Conservation (phyloP, 331 rosid genomes). For the Telfairia occidentalis region DNA sequence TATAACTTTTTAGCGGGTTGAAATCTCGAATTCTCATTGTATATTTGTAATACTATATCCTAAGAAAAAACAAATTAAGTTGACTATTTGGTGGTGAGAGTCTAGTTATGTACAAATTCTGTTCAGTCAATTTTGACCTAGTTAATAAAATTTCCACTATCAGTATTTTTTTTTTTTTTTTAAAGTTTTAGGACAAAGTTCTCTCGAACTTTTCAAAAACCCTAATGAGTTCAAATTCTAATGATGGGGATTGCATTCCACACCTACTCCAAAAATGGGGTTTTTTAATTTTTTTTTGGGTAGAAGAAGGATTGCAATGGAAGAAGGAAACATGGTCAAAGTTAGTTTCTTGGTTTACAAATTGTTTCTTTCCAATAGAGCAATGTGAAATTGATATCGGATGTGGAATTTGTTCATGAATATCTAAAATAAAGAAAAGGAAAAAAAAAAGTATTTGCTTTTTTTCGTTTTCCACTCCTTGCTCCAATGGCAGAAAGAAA, state of each 20-base stretch:
- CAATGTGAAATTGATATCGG: not conserved
- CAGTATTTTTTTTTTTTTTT: too few relatives aligned
- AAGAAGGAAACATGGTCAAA: not conserved
- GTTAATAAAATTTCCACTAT: too few relatives aligned
- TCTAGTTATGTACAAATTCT: too few relatives aligned
- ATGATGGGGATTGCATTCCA: not conserved
- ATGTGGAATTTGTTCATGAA: not conserved
- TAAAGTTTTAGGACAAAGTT: too few relatives aligned
- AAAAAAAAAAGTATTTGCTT: not conserved
- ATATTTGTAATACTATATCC: too few relatives aligned
- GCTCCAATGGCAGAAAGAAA: slow-evolving; percentile 4
- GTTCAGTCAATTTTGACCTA: too few relatives aligned
- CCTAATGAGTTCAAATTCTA: not conserved
- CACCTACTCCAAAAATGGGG: not conserved
- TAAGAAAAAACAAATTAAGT: too few relatives aligned
- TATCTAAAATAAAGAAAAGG: not conserved
- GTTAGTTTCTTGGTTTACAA: not conserved
- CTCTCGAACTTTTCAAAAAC: not conserved
- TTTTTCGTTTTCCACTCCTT: not conserved
- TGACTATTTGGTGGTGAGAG: too few relatives aligned
- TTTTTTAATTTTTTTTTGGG: not conserved
- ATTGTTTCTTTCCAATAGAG: not conserved
- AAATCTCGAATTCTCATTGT: too few relatives aligned
- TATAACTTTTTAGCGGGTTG: too few relatives aligned
- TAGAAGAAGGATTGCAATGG: not conserved